Percentiles rank a stretch among this genome's conserved stretches.
These are phyloP conservation scores for Talaromyces islandicus DNA, from an alignment of 2,329 filamentous ascomycete species.

Conservation along the genomic window DNA sequence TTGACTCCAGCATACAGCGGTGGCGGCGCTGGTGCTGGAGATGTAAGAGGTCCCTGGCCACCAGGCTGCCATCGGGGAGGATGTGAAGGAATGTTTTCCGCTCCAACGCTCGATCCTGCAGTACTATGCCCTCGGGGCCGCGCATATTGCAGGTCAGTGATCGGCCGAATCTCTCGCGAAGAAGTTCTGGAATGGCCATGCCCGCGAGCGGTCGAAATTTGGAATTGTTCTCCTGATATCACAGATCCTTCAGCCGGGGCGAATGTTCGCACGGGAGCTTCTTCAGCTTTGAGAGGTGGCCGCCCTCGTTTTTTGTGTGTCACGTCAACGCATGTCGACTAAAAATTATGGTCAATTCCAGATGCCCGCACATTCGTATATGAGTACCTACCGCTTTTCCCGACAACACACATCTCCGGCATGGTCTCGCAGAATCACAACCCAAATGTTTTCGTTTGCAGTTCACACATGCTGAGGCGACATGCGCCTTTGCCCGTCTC, in stretches of 20 bases:
- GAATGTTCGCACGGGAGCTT: constrained; percentile 29
- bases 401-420: constrained; percentile 40
- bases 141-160: constrained; percentile 31
- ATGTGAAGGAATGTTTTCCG: constrained; percentile 18
- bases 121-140: constrained; percentile 10
- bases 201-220: constrained; percentile 18
- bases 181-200: constrained; percentile 28
- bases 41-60: constrained; percentile 27
- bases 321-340: constrained; percentile 41
- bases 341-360: background rate
- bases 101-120: constrained; percentile 15
- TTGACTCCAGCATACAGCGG: constrained; percentile 5
- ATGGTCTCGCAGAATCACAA: constrained; percentile 41
- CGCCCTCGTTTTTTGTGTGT: constrained; percentile 43
- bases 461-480: constrained; percentile 44
- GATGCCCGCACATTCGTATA: constrained; percentile 7
- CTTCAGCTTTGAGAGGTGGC: constrained; percentile 39
- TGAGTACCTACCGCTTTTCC: constrained; percentile 39
- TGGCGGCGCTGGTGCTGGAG: constrained; percentile 22
- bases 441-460: constrained; percentile 45
- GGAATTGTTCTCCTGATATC: constrained; percentile 19
- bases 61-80: constrained; percentile 27
- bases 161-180: constrained; percentile 32
- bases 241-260: constrained; percentile 21
- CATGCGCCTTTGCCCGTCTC: constrained; percentile 41